Evolutionary conservation across 2,329 filamentous ascomycete species (phyloP), one percentile per base, ranked within the genome.

Genomic region (Neofusicoccum laricinum): DNA sequence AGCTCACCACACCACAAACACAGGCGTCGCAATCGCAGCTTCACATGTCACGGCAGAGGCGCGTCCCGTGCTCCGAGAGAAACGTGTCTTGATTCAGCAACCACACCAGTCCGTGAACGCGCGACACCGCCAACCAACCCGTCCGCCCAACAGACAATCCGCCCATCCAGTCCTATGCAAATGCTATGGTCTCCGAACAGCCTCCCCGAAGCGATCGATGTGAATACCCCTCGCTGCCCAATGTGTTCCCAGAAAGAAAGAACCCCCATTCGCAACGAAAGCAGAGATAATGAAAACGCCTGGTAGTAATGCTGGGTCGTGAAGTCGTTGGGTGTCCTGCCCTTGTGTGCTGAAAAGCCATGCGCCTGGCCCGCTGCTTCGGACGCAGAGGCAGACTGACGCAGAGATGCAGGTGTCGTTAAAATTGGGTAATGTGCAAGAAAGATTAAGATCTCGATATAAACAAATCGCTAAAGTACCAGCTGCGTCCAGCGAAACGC

Each of bases 401-500:
- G 41, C 41, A 36, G 21, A 32, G 51, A n/a, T 32, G 51, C 51
- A 63, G 49, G 41, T 43, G 17, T 46, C 50, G 61, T 48, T 5
- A 55, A 63, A 64, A 40, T 64, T 19, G 50, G 40, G 41, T 41
- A 55, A 30, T 36, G 49, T 64, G 49, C 38, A 49, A 48, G 41
- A 48, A 57, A 55, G 50, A 57, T 64, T 53, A 63, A 55, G 41
- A 36, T 34, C 41, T 59, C 25, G 40, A 59, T 46, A 36, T 46
- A 59, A 46, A 59, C 30, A 64, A 50, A 53, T 63, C 61, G 49
- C 61, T 62, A 32, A 43, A 53, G 46, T 53, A 45, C 61, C 61
- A 57, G 61, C 61, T 34, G 43, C 62, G 62, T 50, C 62, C 51
- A 64, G 62, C 62, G 41, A 45, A 50, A 51, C 36, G 59, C 59